A percentile compares a stretch with the other conserved stretches of the same genome.
These are phyloP conservation scores for Pezicula rhizophila DNA, from an alignment of 2,329 filamentous ascomycete species.

Conservation along the genomic window DNA sequence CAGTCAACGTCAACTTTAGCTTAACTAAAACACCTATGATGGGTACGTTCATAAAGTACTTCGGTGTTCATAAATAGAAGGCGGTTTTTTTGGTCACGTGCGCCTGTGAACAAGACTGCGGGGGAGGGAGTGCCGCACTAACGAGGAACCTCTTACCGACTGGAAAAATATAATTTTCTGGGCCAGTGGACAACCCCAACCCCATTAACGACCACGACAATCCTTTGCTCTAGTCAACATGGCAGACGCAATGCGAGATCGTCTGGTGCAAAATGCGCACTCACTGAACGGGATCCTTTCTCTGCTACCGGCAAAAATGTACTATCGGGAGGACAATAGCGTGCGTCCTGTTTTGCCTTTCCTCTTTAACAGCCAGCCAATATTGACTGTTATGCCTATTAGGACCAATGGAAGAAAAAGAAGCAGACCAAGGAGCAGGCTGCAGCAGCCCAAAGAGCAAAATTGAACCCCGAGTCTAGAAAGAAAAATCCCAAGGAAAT, in stretches of 20 bases:
- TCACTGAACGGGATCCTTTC: constrained; percentile 52
- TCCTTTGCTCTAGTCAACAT: constrained; percentile 11
- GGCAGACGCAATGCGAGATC: constrained; percentile 37
- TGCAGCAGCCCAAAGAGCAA: constrained; percentile 74
- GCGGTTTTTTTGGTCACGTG: too few species aligned
- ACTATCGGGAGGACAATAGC: constrained; percentile 64
- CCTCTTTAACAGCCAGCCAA: background rate
- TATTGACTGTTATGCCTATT: constrained; percentile 12
- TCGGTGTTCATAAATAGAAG: too few species aligned
- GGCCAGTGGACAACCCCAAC: background rate
- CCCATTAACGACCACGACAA: background rate
- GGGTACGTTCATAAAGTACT: too few species aligned
- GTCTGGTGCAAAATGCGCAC: constrained; percentile 39
- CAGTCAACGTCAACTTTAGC: too few species aligned
- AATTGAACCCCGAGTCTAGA: constrained; percentile 80
- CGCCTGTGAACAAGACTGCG: background rate
- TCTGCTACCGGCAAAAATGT: constrained; percentile 65
- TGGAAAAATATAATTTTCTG: background rate
- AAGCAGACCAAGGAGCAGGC: constrained; percentile 93
- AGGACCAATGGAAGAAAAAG: constrained; percentile 93
- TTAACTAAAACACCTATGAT: too few species aligned
- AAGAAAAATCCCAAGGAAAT: constrained; percentile 87
- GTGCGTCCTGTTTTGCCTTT: constrained; percentile 38
- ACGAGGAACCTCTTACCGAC: background rate
- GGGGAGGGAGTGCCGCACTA: background rate